phyloP scores from a whole-genome alignment of 306 rosid genomes.

The Fagus crenata region DNA sequence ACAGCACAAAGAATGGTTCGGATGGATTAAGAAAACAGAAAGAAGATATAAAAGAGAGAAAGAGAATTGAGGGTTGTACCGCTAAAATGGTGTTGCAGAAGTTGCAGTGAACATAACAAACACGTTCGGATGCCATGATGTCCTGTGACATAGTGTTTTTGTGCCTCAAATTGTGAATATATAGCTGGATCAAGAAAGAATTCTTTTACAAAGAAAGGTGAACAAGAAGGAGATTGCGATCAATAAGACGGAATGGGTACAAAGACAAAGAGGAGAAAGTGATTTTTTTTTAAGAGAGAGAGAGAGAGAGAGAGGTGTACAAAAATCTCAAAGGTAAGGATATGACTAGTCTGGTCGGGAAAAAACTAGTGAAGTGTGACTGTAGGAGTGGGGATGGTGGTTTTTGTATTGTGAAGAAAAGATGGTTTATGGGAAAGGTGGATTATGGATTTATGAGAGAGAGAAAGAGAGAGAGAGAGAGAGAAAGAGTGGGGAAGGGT shows the following conservation, averaged over 20 bases:
- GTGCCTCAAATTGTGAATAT: slow-evolving; percentile 16
- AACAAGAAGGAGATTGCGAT: slow-evolving; percentile 22
- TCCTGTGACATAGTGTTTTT: slow-evolving; percentile 75
- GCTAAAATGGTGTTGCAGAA: slow-evolving; percentile 99
- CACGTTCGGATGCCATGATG: slow-evolving; percentile 90
- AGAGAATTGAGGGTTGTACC: slow-evolving; percentile 59
- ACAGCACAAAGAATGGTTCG: slow-evolving; percentile 32
- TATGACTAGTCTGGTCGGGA: slow-evolving; percentile 81
- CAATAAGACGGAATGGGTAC: slow-evolving; percentile 15
- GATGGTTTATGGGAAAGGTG: slow-evolving; percentile 52
- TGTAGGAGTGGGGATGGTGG: slow-evolving; percentile 40
- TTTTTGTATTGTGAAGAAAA: slow-evolving; percentile 36
- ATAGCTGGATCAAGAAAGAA: slow-evolving; percentile 28
- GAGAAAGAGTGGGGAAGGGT: background rate
- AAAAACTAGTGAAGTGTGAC: slow-evolving; percentile 46
- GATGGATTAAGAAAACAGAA: slow-evolving; percentile 24
- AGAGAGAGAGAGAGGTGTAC: slow-evolving; percentile 42
- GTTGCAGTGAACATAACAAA: slow-evolving; percentile 99
- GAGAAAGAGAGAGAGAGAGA: slow-evolving; percentile 40
- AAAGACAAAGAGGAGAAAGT: slow-evolving; percentile 25
- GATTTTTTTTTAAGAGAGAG: slow-evolving; percentile 19
- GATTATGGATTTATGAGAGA: slow-evolving; percentile 38
- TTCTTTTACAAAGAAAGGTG: slow-evolving; percentile 35
- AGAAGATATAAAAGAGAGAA: slow-evolving; percentile 18
- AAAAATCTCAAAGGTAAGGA: slow-evolving; percentile 49